Base-by-base conservation (phyloP, 768 basidiomycete genomes). In the Lentinus brumalis region DNA sequence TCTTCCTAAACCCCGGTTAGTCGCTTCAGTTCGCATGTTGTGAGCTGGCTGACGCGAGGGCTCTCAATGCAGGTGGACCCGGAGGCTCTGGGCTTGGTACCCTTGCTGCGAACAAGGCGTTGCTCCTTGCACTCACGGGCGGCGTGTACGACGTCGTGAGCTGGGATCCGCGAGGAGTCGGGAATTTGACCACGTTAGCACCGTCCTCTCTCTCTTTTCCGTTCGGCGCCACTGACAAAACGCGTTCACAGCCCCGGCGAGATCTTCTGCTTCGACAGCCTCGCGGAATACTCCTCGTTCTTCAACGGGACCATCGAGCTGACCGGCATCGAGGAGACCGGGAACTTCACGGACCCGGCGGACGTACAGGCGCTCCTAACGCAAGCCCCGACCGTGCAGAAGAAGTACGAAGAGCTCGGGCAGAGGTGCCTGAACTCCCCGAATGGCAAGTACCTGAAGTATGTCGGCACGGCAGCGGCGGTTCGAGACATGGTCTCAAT, bases 401-500 rank as follows among this genome's bases (percentile, higher is more conserved):
- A 56, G n/a, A 51, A 35, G 18, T 52, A 50, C 32, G 45, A 51
- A 29, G 31, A 50, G 29, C 29, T 61, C 6, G 56, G 49, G 18
- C 41, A 57, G 49, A 21, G 21, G 16, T 61, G 60, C 44, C 14
- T 57, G 31, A n/a, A 38, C 29, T 21, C 50, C 3, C 41, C 41
- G 8, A 54, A 29, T 26, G 50, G 40, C 7, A n/a, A 51, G 26
- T 21, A n/a, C n/a, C 50, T 62, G 21, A 47, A 45, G 16, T 62
- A 62, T 30, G 8, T 61, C 4, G 59, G 59, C 2, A 55, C 59
- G 3, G 59, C 47, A 5, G 59, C 59, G 11, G 50, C 59, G 4
- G 53, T 44, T 1, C 49, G 59, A 12, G 59, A 61, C 50, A 9
- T 61, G 53, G 59, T 56, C 14, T 53, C 53, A 15, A 41, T 61